Percentiles rank a stretch among this genome's conserved stretches.
phyloP scores from a whole-genome alignment of 176 grass and related monocot genomes.

The Lolium perenne region DNA sequence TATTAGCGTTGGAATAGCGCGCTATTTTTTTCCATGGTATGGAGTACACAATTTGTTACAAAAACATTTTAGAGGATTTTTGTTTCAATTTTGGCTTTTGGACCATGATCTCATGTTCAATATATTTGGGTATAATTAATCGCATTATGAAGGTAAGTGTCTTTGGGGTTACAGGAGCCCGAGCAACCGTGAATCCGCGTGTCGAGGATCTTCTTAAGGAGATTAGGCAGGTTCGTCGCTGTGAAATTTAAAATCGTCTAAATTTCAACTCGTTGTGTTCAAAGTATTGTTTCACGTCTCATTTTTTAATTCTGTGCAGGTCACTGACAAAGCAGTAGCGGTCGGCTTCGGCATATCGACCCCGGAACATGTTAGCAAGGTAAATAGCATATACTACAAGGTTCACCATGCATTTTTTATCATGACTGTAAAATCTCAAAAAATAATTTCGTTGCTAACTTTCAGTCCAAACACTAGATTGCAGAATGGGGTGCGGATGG shows the following conservation, averaged over 20 bases:
- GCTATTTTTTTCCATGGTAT: no score
- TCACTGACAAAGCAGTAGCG: conserved; percentile 78
- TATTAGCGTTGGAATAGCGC: no score
- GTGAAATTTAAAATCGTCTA: background rate
- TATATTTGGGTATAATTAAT: no score
- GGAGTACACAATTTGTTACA: no score
- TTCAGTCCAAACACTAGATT: conserved; percentile 38
- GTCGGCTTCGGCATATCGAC: conserved; percentile 93
- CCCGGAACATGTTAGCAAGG: conserved; percentile 81
- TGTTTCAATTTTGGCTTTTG: no score
- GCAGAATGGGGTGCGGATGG: conserved; percentile 83
- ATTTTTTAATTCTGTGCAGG: background rate
- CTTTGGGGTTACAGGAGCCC: conserved; percentile 71
- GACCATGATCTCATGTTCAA: no score
- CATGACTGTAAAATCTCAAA: no score
- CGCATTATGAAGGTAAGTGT: conserved; percentile 54
- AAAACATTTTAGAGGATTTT: no score
- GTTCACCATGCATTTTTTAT: no score
- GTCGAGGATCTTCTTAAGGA: conserved; percentile 75
- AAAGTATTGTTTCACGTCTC: background rate
- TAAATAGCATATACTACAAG: conserved; percentile 4
- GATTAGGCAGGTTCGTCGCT: conserved; percentile 46
- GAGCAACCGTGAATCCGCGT: conserved; percentile 48
- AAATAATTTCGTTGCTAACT: no score
- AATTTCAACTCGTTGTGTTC: background rate